Evolutionary conservation across 148 eudicot species (phyloP).

Genomic region (Arbutus unedo): DNA sequence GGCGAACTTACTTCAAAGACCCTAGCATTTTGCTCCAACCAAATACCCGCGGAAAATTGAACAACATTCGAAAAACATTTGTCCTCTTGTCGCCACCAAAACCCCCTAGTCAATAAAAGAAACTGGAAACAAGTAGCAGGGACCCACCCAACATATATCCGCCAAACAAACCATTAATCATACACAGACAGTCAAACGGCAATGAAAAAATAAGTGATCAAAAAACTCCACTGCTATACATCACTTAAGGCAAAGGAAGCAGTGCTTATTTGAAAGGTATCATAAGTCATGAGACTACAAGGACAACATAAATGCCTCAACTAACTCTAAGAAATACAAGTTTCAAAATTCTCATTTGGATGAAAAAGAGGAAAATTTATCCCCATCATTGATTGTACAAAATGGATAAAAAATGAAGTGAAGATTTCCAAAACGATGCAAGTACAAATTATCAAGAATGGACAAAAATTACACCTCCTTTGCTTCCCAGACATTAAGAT

Average conservation of each 20-base stretch:
- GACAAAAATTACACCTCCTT: neutral
- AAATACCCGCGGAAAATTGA: neutral
- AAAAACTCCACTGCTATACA: neutral
- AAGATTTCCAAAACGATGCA: neutral
- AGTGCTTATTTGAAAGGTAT: no score
- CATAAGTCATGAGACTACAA: no score
- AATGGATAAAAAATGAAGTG: no score
- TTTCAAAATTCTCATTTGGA: no score
- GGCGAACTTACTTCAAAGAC: neutral
- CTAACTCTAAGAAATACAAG: no score
- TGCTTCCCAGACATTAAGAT: neutral
- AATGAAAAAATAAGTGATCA: neutral
- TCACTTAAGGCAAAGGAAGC: neutral
- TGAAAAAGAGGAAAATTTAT: no score
- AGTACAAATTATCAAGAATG: neutral
- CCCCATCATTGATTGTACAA: no score
- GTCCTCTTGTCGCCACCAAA: neutral
- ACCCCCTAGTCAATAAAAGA: neutral
- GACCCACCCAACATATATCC: neutral
- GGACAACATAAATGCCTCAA: no score
- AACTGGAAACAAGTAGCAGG: neutral
- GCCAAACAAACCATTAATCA: neutral
- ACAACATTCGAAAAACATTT: neutral
- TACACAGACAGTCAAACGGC: neutral
- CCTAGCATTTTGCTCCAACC: neutral